Evolutionary conservation across 2,329 filamentous ascomycete genomes (phyloP).

Genomic region (Sclerotinia trifoliorum): DNA sequence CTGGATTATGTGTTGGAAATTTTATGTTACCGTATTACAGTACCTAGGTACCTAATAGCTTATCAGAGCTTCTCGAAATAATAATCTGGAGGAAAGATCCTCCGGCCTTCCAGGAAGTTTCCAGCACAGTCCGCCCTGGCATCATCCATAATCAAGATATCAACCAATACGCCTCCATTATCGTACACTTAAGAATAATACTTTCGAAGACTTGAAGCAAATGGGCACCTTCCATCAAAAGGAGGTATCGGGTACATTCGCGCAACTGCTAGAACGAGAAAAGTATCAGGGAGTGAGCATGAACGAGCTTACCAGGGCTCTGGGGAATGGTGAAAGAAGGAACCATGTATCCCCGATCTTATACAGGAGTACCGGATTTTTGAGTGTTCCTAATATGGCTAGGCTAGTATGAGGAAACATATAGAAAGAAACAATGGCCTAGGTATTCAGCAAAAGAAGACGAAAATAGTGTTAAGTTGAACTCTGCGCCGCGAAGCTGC

Average conservation of each 20-base stretch:
- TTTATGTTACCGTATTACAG: not conserved
- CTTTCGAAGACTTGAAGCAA: not conserved
- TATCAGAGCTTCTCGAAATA: not conserved
- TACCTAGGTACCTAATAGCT: no score
- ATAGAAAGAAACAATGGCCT: not conserved
- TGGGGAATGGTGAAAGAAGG: not conserved
- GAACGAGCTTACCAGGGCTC: slow-evolving; percentile 7
- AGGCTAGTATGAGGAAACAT: not conserved
- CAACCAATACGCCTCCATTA: no score
- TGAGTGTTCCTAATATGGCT: no score
- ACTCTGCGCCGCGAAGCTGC: slow-evolving; percentile 15
- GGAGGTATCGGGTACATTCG: slow-evolving; percentile 1
- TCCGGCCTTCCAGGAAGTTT: not conserved
- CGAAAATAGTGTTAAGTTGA: not conserved
- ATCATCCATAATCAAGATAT: not conserved
- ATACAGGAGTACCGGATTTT: not conserved
- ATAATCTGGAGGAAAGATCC: slow-evolving; percentile 10
- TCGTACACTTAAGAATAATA: not conserved
- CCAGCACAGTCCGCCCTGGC: not conserved
- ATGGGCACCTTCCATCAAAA: not conserved
- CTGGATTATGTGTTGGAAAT: not conserved
- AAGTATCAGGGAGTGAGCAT: slow-evolving; percentile 5
- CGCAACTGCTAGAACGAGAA: slow-evolving; percentile 9
- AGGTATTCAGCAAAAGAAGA: not conserved
- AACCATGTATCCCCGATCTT: not conserved